These are phyloP conservation scores for Boletus holoroseus DNA, from an alignment of 1,284 basidiomycete species.

Conservation along the genomic window DNA sequence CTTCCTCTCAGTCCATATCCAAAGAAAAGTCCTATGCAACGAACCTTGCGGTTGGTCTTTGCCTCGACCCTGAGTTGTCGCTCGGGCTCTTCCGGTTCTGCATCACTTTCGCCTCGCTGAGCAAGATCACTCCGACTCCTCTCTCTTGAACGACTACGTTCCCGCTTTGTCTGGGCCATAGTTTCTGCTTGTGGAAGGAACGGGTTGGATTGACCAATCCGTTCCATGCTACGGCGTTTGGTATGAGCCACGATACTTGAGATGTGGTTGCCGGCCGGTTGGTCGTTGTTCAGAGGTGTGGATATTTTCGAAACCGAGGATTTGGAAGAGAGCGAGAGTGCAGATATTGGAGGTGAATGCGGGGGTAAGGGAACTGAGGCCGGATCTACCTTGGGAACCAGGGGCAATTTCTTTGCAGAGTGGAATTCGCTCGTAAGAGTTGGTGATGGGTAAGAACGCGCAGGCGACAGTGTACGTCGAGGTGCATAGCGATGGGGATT, in stretches of 20 bases:
- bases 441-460: slow-evolving; percentile 37
- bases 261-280: slow-evolving; percentile 33
- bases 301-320: slow-evolving; percentile 59
- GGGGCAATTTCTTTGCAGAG: slow-evolving; percentile 14
- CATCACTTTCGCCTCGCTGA: slow-evolving; percentile 28
- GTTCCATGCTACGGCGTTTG: slow-evolving; percentile 14
- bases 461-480: slow-evolving; percentile 35
- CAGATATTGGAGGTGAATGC: slow-evolving; percentile 63
- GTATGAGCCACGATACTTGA: slow-evolving; percentile 15
- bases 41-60: slow-evolving; percentile 75
- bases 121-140: slow-evolving; percentile 5
- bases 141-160: slow-evolving; percentile 25
- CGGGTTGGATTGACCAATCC: slow-evolving; percentile 1
- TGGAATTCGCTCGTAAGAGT: slow-evolving; percentile 33
- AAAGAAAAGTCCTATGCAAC: slow-evolving; percentile 2
- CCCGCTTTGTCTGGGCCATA: slow-evolving; percentile 4
- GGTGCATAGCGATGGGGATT: slow-evolving; percentile 51
- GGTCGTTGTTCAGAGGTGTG: slow-evolving; percentile 33
- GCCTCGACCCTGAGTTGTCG: slow-evolving; percentile 59
- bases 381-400: slow-evolving; percentile 46
- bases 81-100: slow-evolving; percentile 40
- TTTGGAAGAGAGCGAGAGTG: slow-evolving; percentile 64
- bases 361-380: slow-evolving; percentile 52
- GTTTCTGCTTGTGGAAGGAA: slow-evolving; percentile 13
- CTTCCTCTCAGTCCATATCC: slow-evolving; percentile 1